Conservation (phyloP, 148 eudicot genomes). For the Polygonum maritimum region DNA sequence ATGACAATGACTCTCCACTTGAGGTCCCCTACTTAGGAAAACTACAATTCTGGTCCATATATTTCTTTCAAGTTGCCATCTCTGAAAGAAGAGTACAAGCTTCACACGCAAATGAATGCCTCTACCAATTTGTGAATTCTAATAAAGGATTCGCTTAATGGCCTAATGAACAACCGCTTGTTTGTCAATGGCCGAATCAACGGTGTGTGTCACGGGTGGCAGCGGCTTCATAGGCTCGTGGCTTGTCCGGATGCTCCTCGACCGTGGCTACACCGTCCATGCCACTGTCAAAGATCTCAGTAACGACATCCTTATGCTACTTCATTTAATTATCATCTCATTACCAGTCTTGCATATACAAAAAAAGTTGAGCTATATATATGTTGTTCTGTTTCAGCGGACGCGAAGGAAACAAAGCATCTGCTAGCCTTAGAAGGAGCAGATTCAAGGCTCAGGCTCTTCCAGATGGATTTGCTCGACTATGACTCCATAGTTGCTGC, state of each 20-base stretch:
- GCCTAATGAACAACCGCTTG: background rate
- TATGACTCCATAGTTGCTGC: slow-evolving; percentile 55
- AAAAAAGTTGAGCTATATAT: background rate
- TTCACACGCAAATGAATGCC: background rate
- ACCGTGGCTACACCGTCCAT: slow-evolving; percentile 54
- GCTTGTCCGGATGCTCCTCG: slow-evolving; percentile 41
- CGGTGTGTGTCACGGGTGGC: slow-evolving; percentile 47
- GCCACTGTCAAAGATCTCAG: slow-evolving; percentile 54
- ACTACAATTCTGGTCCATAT: background rate
- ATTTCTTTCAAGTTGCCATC: background rate
- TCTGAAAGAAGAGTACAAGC: background rate
- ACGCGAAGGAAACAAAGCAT: slow-evolving; percentile 66
- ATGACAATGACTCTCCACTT: background rate
- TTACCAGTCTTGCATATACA: background rate
- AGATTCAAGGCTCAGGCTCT: slow-evolving; percentile 34
- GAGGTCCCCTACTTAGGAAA: background rate
- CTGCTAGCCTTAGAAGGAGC: slow-evolving; percentile 56
- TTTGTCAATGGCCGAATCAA: background rate
- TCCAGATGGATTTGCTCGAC: slow-evolving; percentile 70
- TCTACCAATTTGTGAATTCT: background rate
- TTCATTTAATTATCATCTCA: slow-evolving; percentile 4
- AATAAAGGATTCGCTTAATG: background rate
- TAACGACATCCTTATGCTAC: background rate
- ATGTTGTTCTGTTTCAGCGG: slow-evolving; percentile 23
- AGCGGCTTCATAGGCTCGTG: slow-evolving; percentile 61